Percentiles rank a stretch among this genome's conserved stretches.
These are phyloP conservation scores for Gnaphalium uliginosum DNA, from an alignment of 129 eudicot genomes.

Conservation along the genomic window DNA sequence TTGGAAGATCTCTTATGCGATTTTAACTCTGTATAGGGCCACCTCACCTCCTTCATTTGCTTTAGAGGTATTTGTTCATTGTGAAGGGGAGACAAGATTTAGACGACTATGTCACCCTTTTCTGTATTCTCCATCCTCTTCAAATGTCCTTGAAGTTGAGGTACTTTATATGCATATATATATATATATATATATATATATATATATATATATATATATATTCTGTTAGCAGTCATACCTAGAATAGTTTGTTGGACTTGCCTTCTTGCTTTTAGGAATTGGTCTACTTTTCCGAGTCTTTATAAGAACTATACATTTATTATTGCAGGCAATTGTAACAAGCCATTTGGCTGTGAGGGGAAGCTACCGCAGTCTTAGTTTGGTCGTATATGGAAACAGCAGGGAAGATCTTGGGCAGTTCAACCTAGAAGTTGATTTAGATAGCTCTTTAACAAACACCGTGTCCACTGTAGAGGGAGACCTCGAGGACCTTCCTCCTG, in stretches of 20 bases:
- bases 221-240: neutral
- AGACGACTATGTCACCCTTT: conserved; percentile 94
- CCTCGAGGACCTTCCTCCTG: conserved; percentile 92
- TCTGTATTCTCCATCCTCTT: conserved; percentile 93
- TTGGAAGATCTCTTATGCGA: conserved; percentile 12
- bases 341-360: conserved; percentile 95
- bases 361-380: conserved; percentile 93
- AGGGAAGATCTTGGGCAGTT: conserved; percentile 96
- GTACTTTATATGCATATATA: conserved; percentile 37
- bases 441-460: conserved; percentile 70
- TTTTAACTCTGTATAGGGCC: conserved; percentile 52
- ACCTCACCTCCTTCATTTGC: conserved; percentile 99
- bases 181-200: too few relatives aligned
- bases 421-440: conserved; percentile 87
- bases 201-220: neutral
- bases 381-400: conserved; percentile 91
- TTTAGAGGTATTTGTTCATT: conserved; percentile 87
- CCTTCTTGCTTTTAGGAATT: neutral
- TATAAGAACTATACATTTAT: neutral
- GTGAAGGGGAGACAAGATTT: conserved; percentile 96
- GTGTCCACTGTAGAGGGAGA: conserved; percentile 75
- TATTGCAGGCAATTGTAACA: conserved; percentile 81
- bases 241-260: neutral
- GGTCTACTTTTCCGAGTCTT: neutral
- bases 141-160: conserved; percentile 97